Evolutionary conservation across 208 protist species (phyloP).

Genomic region (Leptomonas seymouri): DNA sequence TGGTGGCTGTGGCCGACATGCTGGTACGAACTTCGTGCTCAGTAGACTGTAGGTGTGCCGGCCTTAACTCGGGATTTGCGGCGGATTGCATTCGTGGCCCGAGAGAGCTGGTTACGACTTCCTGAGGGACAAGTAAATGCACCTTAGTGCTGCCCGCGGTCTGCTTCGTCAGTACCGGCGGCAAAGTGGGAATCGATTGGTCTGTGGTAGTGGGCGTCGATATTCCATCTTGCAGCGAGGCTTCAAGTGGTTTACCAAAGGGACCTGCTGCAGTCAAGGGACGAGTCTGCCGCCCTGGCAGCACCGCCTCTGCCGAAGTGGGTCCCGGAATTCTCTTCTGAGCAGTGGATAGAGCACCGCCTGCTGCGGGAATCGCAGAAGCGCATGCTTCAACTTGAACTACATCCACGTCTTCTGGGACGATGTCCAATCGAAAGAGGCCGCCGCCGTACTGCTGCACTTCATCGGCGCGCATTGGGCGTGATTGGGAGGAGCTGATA

Average conservation of each 20-base stretch:
- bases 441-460: constrained; percentile 13
- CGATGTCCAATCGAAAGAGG: constrained; percentile 10
- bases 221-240: background rate
- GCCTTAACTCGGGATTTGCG: background rate
- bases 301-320: background rate
- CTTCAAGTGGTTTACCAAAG: background rate
- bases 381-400: background rate
- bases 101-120: constrained; percentile 18
- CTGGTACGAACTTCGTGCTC: background rate
- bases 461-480: constrained; percentile 15
- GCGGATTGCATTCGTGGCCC: constrained; percentile 6
- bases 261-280: background rate
- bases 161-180: constrained; percentile 20
- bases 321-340: background rate
- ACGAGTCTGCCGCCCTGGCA: background rate
- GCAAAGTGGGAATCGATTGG: background rate
- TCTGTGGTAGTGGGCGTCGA: background rate
- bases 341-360: background rate
- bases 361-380: background rate
- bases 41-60: background rate
- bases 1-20: background rate
- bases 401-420: background rate
- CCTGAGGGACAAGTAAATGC: constrained; percentile 26
- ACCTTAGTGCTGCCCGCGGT: constrained; percentile 13
- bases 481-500: constrained; percentile 22